A percentile compares a stretch with the other conserved stretches of the same genome.
Conservation (phyloP, 371 early-diverging fungal genomes). For the Mucor plumbeus region DNA sequence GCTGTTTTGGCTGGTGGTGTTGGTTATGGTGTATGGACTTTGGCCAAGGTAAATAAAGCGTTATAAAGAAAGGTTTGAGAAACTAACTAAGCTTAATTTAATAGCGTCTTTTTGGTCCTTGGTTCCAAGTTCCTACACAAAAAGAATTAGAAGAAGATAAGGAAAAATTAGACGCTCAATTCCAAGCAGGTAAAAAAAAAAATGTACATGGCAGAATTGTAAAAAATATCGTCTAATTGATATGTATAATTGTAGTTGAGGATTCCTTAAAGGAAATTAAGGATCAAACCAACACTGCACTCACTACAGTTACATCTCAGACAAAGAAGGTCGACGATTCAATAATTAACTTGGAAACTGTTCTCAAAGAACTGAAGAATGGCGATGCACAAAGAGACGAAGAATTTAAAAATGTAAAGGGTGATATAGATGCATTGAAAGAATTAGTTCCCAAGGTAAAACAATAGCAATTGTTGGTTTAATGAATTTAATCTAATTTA, state of each 20-base stretch:
- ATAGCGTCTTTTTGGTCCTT: conserved; percentile 74
- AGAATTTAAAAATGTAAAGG: conserved; percentile 73
- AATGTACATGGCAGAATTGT: background rate
- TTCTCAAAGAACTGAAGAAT: conserved; percentile 71
- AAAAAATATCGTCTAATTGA: background rate
- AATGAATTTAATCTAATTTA: background rate
- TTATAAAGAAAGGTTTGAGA: background rate
- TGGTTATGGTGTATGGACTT: conserved; percentile 80
- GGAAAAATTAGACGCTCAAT: conserved; percentile 74
- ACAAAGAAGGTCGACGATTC: conserved; percentile 76
- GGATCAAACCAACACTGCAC: conserved; percentile 71
- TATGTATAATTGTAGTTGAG: conserved; percentile 35
- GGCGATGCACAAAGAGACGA: conserved; percentile 74
- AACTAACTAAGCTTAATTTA: background rate
- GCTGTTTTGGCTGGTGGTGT: conserved; percentile 88
- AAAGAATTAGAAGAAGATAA: conserved; percentile 75
- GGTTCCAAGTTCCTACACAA: conserved; percentile 70
- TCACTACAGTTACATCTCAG: conserved; percentile 75
- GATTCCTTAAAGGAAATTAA: conserved; percentile 62
- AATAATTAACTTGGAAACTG: conserved; percentile 67
- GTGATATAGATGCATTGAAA: conserved; percentile 80
- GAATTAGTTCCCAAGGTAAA: conserved; percentile 79
- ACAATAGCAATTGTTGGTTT: background rate
- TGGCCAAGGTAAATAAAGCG: conserved; percentile 69
- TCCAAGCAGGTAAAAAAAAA: conserved; percentile 51